phyloP scores from a whole-genome alignment of 2,329 filamentous ascomycete genomes.

The Phyllosticta citribraziliensis region DNA sequence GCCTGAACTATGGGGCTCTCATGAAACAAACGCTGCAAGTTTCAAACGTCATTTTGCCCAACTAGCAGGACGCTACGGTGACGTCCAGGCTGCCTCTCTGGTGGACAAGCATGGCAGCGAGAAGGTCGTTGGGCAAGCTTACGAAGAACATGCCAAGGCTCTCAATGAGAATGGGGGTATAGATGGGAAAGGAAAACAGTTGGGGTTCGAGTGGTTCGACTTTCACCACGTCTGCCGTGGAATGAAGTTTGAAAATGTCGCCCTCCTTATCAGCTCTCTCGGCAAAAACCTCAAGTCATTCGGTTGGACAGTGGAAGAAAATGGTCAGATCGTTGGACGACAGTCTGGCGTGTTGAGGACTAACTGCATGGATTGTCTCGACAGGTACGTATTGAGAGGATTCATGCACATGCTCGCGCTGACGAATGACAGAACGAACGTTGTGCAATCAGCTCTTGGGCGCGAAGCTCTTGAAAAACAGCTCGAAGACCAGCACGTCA shows the following conservation, averaged over 20 bases:
- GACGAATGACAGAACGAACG: constrained; percentile 59
- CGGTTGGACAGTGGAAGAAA: constrained; percentile 57
- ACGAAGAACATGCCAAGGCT: constrained; percentile 55
- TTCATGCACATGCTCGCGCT: not conserved
- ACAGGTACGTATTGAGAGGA: constrained; percentile 28
- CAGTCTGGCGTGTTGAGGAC: constrained; percentile 79
- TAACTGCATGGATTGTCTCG: constrained; percentile 98
- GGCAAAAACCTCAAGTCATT: constrained; percentile 57
- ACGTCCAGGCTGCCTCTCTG: constrained; percentile 68
- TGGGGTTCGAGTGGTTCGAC: constrained; percentile 92
- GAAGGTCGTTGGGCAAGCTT: constrained; percentile 66
- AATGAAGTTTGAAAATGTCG: constrained; percentile 97
- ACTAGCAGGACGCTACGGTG: constrained; percentile 60
- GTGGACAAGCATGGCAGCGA: constrained; percentile 86
- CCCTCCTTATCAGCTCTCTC: constrained; percentile 62
- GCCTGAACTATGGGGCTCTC: constrained; percentile 71
- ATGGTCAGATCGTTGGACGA: constrained; percentile 30
- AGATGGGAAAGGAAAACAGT: constrained; percentile 35
- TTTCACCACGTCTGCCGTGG: constrained; percentile 88
- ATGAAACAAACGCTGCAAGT: constrained; percentile 66
- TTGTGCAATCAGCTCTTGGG: constrained; percentile 85
- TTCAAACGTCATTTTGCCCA: constrained; percentile 70
- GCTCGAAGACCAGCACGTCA: constrained; percentile 64
- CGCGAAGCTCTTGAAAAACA: constrained; percentile 74
- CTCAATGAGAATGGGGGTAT: constrained; percentile 52